These are phyloP conservation scores for Chaetomiaceae sp. DNA, from an alignment of 2,329 filamentous ascomycete genomes.

Conservation along the genomic window DNA sequence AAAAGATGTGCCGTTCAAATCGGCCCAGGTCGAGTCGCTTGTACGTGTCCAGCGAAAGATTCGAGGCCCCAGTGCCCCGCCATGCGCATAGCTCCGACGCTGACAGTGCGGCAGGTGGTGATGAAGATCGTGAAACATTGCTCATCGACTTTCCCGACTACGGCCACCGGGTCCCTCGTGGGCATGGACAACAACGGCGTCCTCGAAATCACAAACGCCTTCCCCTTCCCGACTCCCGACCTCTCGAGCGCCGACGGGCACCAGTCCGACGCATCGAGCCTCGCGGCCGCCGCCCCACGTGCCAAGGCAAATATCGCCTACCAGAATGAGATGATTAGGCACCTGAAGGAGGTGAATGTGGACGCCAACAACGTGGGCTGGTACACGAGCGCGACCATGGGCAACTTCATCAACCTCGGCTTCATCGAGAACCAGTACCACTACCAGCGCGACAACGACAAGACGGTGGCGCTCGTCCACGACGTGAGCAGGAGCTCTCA, in stretches of 20 bases:
- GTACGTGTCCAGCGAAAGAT: conserved; percentile 48
- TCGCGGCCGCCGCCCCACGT: conserved; percentile 83
- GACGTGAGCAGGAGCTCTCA: conserved; percentile 94
- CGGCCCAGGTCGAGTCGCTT: conserved; percentile 91
- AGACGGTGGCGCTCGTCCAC: conserved; percentile 84
- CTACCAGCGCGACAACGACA: conserved; percentile 94
- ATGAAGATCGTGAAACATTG: conserved; percentile 99
- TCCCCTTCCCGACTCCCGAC: conserved; percentile 86
- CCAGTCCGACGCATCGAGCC: conserved; percentile 68
- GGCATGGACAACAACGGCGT: conserved; percentile 83
- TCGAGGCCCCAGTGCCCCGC: conserved; percentile 33
- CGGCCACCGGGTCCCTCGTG: conserved; percentile 83
- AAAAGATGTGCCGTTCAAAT: conserved; percentile 71
- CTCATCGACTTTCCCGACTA: conserved; percentile 80
- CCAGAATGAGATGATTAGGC: conserved; percentile 95
- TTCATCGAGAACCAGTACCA: conserved; percentile 97
- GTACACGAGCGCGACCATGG: conserved; percentile 98
- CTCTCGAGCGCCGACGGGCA: conserved; percentile 64
- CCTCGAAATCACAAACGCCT: conserved; percentile 90
- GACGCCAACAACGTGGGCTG: conserved; percentile 97
- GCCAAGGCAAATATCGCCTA: conserved; percentile 86
- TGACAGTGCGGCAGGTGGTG: conserved; percentile 60
- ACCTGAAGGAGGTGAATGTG: conserved; percentile 94
- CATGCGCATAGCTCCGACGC: conserved; percentile 23
- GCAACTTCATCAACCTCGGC: conserved; percentile 92